Conservation (phyloP, 441 rosid genomes). For the Hura crepitans region DNA sequence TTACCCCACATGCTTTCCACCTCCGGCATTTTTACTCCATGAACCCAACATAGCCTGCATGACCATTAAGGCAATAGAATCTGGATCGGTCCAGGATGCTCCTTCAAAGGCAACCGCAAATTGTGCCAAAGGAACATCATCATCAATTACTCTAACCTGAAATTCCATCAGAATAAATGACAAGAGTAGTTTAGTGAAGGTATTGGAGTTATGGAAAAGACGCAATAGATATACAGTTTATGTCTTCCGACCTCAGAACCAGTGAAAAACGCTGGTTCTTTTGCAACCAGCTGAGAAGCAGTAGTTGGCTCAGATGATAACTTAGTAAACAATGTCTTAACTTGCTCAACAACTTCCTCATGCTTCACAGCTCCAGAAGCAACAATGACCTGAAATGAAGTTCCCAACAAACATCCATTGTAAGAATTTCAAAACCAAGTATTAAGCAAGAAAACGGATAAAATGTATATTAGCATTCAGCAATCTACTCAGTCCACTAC, state of each 20-base stretch:
- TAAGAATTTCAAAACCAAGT: neutral
- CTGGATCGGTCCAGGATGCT: constrained; percentile 99
- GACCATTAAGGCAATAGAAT: constrained; percentile 90
- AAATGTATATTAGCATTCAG: neutral
- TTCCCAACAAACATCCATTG: neutral
- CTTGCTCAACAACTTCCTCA: constrained; percentile 89
- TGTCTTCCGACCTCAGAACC: constrained; percentile 82
- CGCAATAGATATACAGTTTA: constrained; percentile 6
- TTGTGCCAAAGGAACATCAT: constrained; percentile 93
- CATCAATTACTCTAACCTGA: constrained; percentile 92
- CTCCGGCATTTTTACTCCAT: constrained; percentile 77
- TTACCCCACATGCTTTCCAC: constrained; percentile 99
- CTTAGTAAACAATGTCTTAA: constrained; percentile 71
- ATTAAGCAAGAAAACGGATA: neutral
- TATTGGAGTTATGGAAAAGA: constrained; percentile 11
- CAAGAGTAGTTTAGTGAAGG: constrained; percentile 13
- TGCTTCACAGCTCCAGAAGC: constrained; percentile 99
- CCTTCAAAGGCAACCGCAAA: constrained; percentile 96
- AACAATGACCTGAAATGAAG: constrained; percentile 64
- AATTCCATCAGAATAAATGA: constrained; percentile 17
- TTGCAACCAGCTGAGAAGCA: constrained; percentile 75
- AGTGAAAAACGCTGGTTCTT: constrained; percentile 79
- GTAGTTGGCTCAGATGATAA: constrained; percentile 80
- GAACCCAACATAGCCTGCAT: constrained; percentile 98
- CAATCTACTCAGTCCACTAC: neutral